phyloP scores from a whole-genome alignment of 106 monocot genomes.

The Gastrodia elata region DNA sequence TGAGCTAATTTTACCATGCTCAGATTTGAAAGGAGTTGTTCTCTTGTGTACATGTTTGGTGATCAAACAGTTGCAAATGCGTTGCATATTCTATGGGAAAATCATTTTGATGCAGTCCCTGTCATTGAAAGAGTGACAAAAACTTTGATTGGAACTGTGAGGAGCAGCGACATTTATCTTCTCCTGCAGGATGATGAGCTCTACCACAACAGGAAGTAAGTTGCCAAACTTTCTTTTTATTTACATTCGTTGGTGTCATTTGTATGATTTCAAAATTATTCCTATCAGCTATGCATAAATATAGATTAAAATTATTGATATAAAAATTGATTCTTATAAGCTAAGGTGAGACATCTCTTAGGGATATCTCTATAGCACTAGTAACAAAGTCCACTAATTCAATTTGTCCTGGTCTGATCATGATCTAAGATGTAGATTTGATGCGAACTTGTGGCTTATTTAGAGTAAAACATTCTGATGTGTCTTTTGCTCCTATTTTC shows the following conservation, averaged over 20 bases:
- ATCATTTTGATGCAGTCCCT: constrained; percentile 18
- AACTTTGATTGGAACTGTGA: constrained; percentile 24
- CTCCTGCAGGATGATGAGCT: constrained; percentile 29
- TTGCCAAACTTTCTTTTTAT: neutral
- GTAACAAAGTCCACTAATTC: too few relatives aligned
- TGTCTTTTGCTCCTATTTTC: too few relatives aligned
- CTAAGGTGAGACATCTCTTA: too few relatives aligned
- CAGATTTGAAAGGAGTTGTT: constrained; percentile 21
- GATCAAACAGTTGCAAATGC: constrained; percentile 30
- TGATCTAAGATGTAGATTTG: too few relatives aligned
- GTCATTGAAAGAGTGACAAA: constrained; percentile 19
- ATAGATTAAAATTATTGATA: too few relatives aligned
- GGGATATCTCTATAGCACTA: too few relatives aligned
- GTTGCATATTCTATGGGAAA: constrained; percentile 26
- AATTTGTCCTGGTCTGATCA: too few relatives aligned
- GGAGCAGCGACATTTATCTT: constrained; percentile 23
- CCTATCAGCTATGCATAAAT: neutral
- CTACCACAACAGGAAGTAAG: constrained; percentile 31
- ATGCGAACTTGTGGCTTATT: too few relatives aligned
- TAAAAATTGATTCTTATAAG: too few relatives aligned
- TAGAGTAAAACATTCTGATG: too few relatives aligned
- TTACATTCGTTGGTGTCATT: neutral
- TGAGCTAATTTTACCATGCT: neutral
- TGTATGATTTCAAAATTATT: neutral
- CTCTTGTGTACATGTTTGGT: constrained; percentile 7